These are phyloP conservation scores for Pneumocystis carinii DNA, from an alignment of 1,139 yeast genomes.

Conservation along the genomic window DNA sequence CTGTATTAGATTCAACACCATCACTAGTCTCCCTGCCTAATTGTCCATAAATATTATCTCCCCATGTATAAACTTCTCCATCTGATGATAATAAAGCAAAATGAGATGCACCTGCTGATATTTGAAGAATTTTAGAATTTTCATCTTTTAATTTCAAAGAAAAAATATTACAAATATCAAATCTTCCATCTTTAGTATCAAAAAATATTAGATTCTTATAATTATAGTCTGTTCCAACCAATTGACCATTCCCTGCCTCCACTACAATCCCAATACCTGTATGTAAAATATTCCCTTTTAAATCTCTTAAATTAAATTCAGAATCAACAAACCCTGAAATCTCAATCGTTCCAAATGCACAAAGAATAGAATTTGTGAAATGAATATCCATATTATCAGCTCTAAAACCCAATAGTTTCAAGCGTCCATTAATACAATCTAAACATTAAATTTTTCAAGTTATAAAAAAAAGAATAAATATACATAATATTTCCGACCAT, in stretches of 20 bases:
- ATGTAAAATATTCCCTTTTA: neutral
- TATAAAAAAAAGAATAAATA: neutral
- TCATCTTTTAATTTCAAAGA: neutral
- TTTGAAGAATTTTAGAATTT: neutral
- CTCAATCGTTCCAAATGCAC: neutral
- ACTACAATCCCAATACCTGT: neutral
- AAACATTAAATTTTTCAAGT: neutral
- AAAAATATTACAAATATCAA: neutral
- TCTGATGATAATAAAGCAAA: neutral
- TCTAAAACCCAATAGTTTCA: neutral
- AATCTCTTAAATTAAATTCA: neutral
- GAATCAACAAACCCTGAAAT: neutral
- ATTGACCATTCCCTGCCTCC: neutral
- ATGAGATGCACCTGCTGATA: neutral
- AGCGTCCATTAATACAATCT: neutral
- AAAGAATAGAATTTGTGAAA: neutral
- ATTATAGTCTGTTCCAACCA: neutral
- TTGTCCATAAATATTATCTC: neutral
- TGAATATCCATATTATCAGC: neutral
- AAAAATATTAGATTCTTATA: neutral
- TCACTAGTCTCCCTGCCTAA: neutral
- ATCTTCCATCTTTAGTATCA: neutral
- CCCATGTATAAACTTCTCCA: neutral
- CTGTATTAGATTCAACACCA: neutral
- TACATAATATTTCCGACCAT: neutral